Evolutionary conservation across 768 basidiomycete genomes (phyloP).

Genomic region (Rhizopogon vesiculosus): DNA sequence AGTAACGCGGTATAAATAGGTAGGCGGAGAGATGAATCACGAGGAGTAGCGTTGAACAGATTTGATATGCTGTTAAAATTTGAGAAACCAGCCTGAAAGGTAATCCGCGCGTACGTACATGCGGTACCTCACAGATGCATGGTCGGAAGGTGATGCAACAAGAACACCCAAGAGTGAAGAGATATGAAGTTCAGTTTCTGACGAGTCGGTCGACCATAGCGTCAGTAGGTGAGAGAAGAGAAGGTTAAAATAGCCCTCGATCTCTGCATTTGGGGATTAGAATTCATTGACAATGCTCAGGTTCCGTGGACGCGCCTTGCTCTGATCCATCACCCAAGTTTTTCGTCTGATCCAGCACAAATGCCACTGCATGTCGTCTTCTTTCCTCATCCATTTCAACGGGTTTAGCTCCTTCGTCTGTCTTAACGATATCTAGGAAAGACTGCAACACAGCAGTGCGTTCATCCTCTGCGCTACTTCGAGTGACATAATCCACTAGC

Average conservation of each 20-base stretch:
- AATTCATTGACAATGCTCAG: not conserved
- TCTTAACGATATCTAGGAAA: slow-evolving; percentile 57
- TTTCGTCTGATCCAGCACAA: slow-evolving; percentile 59
- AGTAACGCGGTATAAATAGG: slow-evolving; percentile 61
- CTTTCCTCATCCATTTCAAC: slow-evolving; percentile 50
- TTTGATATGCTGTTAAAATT: slow-evolving; percentile 59
- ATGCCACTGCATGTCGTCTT: slow-evolving; percentile 51
- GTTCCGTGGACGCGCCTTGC: slow-evolving; percentile 46
- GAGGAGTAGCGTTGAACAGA: slow-evolving; percentile 73
- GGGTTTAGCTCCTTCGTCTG: slow-evolving; percentile 45
- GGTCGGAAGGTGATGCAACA: slow-evolving; percentile 48
- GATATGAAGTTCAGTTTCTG: slow-evolving; percentile 51
- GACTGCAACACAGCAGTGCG: slow-evolving; percentile 56
- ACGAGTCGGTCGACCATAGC: slow-evolving; percentile 49
- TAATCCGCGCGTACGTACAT: slow-evolving; percentile 39
- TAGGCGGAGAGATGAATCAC: slow-evolving; percentile 58
- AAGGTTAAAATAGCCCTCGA: slow-evolving; percentile 87
- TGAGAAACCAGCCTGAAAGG: not conserved
- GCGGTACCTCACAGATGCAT: slow-evolving; percentile 65
- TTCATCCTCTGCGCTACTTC: slow-evolving; percentile 64
- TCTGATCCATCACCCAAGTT: slow-evolving; percentile 74
- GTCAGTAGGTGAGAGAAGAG: slow-evolving; percentile 68
- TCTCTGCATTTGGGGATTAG: slow-evolving; percentile 41
- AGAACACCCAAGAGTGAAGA: slow-evolving; percentile 49
- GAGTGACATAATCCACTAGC: slow-evolving; percentile 68